Percentiles rank a stretch among this genome's conserved stretches.
These are phyloP conservation scores for Russula ochroleuca DNA, from an alignment of 768 basidiomycete genomes.

Conservation along the genomic window DNA sequence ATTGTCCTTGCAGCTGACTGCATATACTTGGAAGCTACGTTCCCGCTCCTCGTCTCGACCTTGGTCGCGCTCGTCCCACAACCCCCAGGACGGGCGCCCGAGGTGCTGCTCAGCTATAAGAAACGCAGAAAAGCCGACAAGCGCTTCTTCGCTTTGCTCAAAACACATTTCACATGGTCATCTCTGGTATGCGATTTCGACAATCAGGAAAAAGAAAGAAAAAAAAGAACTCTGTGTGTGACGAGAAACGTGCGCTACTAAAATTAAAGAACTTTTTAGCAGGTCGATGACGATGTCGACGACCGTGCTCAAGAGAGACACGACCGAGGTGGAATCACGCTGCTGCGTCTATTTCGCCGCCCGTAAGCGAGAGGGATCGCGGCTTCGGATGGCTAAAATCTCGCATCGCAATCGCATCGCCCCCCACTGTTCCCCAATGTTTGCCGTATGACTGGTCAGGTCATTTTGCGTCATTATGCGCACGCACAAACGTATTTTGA, in stretches of 20 bases:
- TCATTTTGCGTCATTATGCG: background rate
- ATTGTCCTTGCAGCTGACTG: constrained; percentile 89
- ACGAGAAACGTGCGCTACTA: background rate
- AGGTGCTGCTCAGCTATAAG: constrained; percentile 89
- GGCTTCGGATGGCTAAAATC: background rate
- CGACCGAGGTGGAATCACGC: constrained; percentile 59
- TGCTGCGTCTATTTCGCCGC: constrained; percentile 45
- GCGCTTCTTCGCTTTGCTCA: constrained; percentile 76
- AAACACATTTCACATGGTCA: constrained; percentile 69
- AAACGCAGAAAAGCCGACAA: constrained; percentile 92
- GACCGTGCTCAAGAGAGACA: constrained; percentile 58
- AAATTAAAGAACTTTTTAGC: background rate
- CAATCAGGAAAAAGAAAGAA: background rate
- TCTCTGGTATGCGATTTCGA: constrained; percentile 43
- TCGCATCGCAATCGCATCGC: background rate
- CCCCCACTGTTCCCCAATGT: background rate
- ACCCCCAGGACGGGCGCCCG: constrained; percentile 37
- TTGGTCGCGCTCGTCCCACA: constrained; percentile 54
- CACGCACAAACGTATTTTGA: background rate
- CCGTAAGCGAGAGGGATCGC: background rate
- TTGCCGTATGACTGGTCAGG: background rate
- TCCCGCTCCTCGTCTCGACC: constrained; percentile 80
- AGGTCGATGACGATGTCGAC: constrained; percentile 55
- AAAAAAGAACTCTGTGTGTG: background rate
- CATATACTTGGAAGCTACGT: constrained; percentile 93